Evolutionary conservation across 257 asterid genomes (phyloP).

Genomic region (Misopates orontium): DNA sequence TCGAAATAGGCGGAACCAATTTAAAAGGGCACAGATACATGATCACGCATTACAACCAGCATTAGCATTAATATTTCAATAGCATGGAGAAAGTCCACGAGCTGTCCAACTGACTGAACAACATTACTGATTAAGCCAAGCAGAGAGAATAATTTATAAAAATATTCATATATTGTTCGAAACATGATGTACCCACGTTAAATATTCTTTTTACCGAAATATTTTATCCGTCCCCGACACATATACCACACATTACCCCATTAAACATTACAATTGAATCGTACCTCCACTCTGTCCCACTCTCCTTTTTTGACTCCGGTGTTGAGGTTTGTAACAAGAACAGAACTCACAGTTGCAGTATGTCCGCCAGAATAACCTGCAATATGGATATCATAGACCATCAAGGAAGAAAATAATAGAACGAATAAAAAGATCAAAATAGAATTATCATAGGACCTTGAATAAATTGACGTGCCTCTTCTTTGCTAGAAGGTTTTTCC

Average conservation of each 20-base stretch:
- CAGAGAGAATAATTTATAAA: too few species aligned
- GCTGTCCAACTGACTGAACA: too few species aligned
- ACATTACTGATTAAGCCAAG: too few species aligned
- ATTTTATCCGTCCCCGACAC: too few species aligned
- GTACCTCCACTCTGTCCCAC: constrained; percentile 96
- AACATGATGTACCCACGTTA: too few species aligned
- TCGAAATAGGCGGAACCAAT: not conserved
- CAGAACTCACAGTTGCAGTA: constrained; percentile 86
- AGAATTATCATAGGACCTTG: constrained; percentile 48
- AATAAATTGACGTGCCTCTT: constrained; percentile 84
- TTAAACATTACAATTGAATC: not conserved
- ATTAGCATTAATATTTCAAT: too few species aligned
- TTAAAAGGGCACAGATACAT: too few species aligned
- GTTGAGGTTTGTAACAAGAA: constrained; percentile 75
- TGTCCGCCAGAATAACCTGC: constrained; percentile 77
- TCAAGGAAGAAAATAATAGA: constrained; percentile 21
- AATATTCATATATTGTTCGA: too few species aligned
- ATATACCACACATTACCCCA: not conserved
- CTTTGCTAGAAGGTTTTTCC: constrained; percentile 89
- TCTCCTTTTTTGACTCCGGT: constrained; percentile 71
- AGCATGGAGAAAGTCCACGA: too few species aligned
- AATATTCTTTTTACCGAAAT: too few species aligned
- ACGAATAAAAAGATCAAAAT: constrained; percentile 6
- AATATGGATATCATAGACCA: constrained; percentile 16
- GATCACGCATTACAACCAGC: too few species aligned